These are phyloP conservation scores for Cymbopogon flexuosus DNA, from an alignment of 202 grass and related monocot species.

Conservation along the genomic window DNA sequence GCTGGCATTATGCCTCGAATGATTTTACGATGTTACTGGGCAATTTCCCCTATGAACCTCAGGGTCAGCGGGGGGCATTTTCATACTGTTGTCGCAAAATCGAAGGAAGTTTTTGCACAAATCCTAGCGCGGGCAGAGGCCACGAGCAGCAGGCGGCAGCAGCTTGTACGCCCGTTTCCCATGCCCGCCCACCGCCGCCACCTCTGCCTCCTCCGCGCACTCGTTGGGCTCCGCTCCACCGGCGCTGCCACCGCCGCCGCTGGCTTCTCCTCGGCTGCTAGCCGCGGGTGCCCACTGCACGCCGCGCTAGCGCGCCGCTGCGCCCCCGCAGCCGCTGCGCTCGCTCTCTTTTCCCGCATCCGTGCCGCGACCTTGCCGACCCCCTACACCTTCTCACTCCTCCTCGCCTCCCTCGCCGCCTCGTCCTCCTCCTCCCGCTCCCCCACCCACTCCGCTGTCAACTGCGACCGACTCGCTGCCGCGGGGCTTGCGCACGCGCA, in stretches of 20 bases:
- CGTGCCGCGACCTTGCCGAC: conserved; percentile 32
- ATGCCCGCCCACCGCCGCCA: neutral
- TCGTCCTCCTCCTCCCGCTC: neutral
- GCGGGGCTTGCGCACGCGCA: conserved; percentile 46
- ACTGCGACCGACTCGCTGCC: neutral
- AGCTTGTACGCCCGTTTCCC: neutral
- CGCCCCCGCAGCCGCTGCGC: conserved; percentile 20
- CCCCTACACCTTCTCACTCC: conserved; percentile 49
- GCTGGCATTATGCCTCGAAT: neutral
- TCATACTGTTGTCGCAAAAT: too few relatives aligned
- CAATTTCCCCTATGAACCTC: neutral
- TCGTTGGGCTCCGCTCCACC: neutral
- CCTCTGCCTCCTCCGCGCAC: neutral
- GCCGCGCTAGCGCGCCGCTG: conserved; percentile 35
- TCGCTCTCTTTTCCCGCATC: conserved; percentile 44
- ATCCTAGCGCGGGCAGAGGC: neutral
- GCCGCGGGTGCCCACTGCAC: conserved; percentile 30
- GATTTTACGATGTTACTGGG: neutral
- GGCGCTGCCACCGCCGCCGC: neutral
- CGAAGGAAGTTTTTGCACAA: neutral
- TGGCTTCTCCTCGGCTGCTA: conserved; percentile 22
- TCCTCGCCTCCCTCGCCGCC: conserved; percentile 30
- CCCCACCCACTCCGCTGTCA: neutral
- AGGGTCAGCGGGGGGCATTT: too few relatives aligned
- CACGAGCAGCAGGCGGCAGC: too few relatives aligned